Evolutionary conservation across 257 asterid genomes (phyloP).

Genomic region (Salvia hispanica): DNA sequence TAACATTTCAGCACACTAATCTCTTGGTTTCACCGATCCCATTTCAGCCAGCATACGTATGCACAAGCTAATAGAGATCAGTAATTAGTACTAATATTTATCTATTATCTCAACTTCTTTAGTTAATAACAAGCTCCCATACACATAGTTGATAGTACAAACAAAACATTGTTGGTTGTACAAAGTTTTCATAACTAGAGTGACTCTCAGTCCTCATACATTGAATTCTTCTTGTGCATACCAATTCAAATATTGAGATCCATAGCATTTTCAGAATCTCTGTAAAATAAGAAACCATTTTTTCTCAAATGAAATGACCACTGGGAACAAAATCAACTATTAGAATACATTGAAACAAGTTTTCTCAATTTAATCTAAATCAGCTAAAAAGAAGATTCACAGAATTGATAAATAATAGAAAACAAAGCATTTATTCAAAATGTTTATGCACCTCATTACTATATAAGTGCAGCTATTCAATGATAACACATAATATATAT

Average conservation of each 20-base stretch:
- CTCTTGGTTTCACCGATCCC: background rate
- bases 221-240: background rate
- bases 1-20: background rate
- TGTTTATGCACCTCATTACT: constrained; percentile 41
- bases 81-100: too few relatives aligned
- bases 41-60: too few relatives aligned
- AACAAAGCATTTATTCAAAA: constrained; percentile 20
- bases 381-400: background rate
- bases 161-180: constrained; percentile 1
- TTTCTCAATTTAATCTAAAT: background rate
- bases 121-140: background rate
- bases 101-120: too few relatives aligned
- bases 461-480: constrained; percentile 57
- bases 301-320: background rate
- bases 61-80: too few relatives aligned
- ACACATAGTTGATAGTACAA: background rate
- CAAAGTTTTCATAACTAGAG: background rate
- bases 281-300: background rate
- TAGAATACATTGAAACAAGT: background rate
- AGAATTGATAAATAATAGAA: constrained; percentile 3
- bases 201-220: background rate
- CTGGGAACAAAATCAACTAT: constrained; percentile 1
- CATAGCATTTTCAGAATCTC: background rate
- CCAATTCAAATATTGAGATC: background rate
- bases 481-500: constrained; percentile 32